Evolutionary conservation across 2,329 filamentous ascomycete genomes (phyloP).

Genomic region (Cryphonectria parasitica): DNA sequence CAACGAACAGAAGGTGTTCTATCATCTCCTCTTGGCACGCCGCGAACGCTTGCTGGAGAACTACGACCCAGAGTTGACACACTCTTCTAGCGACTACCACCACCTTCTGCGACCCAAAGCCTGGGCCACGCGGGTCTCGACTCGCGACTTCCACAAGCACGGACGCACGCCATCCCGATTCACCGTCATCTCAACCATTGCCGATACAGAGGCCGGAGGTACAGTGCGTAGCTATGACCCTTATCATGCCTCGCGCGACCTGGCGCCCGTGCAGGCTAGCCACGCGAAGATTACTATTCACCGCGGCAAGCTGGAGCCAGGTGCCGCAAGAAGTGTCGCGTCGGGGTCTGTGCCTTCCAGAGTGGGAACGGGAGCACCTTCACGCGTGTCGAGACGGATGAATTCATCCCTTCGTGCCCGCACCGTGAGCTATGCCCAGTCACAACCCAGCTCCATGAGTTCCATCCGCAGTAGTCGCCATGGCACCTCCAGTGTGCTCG

Average conservation of each 20-base stretch:
- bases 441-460: conserved; percentile 48
- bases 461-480: conserved; percentile 54
- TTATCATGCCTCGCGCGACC: conserved; percentile 69
- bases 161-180: conserved; percentile 63
- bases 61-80: conserved; percentile 78
- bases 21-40: conserved; percentile 81
- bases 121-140: conserved; percentile 65
- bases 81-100: conserved; percentile 90
- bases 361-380: conserved; percentile 30
- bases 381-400: conserved; percentile 23
- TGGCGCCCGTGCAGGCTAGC: conserved; percentile 52
- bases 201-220: conserved; percentile 53
- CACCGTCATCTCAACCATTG: conserved; percentile 66
- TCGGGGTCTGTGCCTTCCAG: conserved; percentile 37
- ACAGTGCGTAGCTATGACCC: conserved; percentile 77
- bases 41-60: conserved; percentile 85
- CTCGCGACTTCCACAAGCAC: conserved; percentile 62
- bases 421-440: conserved; percentile 35
- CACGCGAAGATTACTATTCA: conserved; percentile 73
- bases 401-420: conserved; percentile 27
- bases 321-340: conserved; percentile 38
- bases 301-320: conserved; percentile 44
- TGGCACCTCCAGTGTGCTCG: conserved; percentile 47
- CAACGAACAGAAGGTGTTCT: conserved; percentile 94
- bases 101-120: conserved; percentile 63